Percentiles rank a stretch among this genome's conserved stretches.
Evolutionary conservation across 257 asterid genomes (phyloP).

Genomic region (Penstemon barbatus): DNA sequence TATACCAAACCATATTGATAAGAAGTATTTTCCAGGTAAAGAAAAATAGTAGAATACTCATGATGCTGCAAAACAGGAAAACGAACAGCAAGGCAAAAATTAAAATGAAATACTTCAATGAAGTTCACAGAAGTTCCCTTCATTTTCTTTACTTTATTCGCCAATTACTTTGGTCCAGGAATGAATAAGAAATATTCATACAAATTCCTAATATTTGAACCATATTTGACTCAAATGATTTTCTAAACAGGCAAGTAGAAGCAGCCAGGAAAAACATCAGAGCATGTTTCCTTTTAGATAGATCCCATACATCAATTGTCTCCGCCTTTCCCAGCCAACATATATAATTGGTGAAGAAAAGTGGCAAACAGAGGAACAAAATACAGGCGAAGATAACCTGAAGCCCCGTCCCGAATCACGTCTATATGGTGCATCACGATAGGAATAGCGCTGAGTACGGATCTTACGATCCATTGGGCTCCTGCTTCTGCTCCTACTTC

Average conservation of each 20-base stretch:
- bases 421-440: slow-evolving; percentile 95
- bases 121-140: background rate
- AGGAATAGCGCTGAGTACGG: slow-evolving; percentile 73
- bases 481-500: slow-evolving; percentile 85
- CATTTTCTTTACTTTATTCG: background rate
- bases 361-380: slow-evolving; percentile 39
- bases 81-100: slow-evolving; percentile 1
- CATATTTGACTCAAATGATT: slow-evolving; percentile 10
- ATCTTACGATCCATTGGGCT: slow-evolving; percentile 96
- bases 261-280: slow-evolving; percentile 18
- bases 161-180: slow-evolving; percentile 2
- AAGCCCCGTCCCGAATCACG: slow-evolving; percentile 81
- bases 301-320: slow-evolving; percentile 35
- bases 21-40: slow-evolving; percentile 22
- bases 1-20: background rate
- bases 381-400: slow-evolving; percentile 76
- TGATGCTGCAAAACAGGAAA: slow-evolving; percentile 11
- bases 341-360: slow-evolving; percentile 35
- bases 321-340: slow-evolving; percentile 41
- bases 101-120: slow-evolving; percentile 1
- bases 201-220: slow-evolving; percentile 10
- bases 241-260: slow-evolving; percentile 9
- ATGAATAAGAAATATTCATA: background rate
- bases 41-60: slow-evolving; percentile 4
- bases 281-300: slow-evolving; percentile 30